Conservation (phyloP, 1,284 basidiomycete genomes). For the Moesziomyces globuligerus region DNA sequence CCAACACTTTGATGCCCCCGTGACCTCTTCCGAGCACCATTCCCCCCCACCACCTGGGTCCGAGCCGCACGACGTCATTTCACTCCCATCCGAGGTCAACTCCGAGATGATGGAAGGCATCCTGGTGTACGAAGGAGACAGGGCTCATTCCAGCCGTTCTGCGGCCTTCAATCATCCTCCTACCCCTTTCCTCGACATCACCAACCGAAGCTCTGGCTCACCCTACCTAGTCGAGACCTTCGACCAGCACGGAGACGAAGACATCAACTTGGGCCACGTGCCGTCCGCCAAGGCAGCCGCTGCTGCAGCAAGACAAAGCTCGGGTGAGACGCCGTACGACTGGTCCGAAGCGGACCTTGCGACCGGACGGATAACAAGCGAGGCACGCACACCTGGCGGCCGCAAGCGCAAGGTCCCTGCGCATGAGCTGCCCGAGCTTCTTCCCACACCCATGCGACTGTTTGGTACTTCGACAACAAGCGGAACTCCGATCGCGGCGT, state of each 20-base stretch:
- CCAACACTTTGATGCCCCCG: not conserved
- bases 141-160: not conserved
- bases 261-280: too few relatives aligned
- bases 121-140: constrained; percentile 14
- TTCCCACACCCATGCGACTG: constrained; percentile 22
- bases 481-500: not conserved
- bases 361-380: not conserved
- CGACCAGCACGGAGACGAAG: not conserved
- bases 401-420: constrained; percentile 35
- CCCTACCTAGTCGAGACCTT: not conserved
- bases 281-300: too few relatives aligned
- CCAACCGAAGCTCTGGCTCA: constrained; percentile 5
- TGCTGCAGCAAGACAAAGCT: too few relatives aligned
- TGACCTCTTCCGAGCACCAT: not conserved
- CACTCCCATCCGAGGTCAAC: constrained; percentile 27
- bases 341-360: not conserved
- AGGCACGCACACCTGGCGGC: constrained; percentile 26
- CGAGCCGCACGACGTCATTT: constrained; percentile 12
- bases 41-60: constrained; percentile 14
- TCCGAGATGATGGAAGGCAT: constrained; percentile 38
- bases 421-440: constrained; percentile 14
- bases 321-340: too few relatives aligned
- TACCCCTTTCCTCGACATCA: constrained; percentile 24
- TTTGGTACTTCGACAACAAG: constrained; percentile 13
- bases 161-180: not conserved